phyloP scores from a whole-genome alignment of 345 rosid genomes.

The Eucalyptus cladocalyx region DNA sequence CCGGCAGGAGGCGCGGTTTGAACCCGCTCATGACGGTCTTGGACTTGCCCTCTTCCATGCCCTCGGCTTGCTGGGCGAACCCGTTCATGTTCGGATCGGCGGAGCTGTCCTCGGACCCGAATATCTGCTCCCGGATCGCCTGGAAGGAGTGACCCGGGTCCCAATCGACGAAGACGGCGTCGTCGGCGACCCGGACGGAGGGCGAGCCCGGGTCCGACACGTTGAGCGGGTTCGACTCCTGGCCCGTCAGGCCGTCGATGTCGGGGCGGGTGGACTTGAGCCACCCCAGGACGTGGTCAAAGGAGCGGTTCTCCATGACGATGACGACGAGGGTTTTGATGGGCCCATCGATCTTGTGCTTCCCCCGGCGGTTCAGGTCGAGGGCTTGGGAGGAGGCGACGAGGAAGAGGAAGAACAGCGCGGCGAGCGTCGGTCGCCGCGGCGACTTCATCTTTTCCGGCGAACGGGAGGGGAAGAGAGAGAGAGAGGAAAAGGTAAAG shows the following conservation, averaged over 20 bases:
- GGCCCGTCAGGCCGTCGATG: slow-evolving; percentile 71
- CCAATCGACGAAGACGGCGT: slow-evolving; percentile 74
- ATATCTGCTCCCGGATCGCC: slow-evolving; percentile 92
- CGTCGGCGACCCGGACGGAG: slow-evolving; percentile 50
- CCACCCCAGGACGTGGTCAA: slow-evolving; percentile 95
- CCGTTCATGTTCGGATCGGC: slow-evolving; percentile 75
- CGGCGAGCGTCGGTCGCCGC: slow-evolving; percentile 18
- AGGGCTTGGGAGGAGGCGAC: slow-evolving; percentile 44
- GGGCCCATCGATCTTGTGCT: slow-evolving; percentile 63
- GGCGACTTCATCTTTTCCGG: slow-evolving; percentile 10
- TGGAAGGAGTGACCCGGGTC: slow-evolving; percentile 99
- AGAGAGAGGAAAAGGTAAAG: not conserved
- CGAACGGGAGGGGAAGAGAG: not conserved
- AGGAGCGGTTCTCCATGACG: slow-evolving; percentile 98
- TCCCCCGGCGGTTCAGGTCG: slow-evolving; percentile 5
- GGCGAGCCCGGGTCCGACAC: slow-evolving; percentile 48
- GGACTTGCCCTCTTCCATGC: slow-evolving; percentile 51
- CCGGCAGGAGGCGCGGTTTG: slow-evolving; percentile 51
- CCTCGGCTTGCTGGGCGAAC: slow-evolving; percentile 77
- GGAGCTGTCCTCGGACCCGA: slow-evolving; percentile 55
- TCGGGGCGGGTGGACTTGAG: slow-evolving; percentile 84
- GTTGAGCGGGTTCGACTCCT: slow-evolving; percentile 52
- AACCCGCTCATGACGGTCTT: slow-evolving; percentile 85
- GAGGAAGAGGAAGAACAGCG: slow-evolving; percentile 32
- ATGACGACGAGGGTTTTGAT: slow-evolving; percentile 84